Conservation (phyloP, 1,139 yeast species). For the Hyphopichia wangnamkhiaoensis region DNA sequence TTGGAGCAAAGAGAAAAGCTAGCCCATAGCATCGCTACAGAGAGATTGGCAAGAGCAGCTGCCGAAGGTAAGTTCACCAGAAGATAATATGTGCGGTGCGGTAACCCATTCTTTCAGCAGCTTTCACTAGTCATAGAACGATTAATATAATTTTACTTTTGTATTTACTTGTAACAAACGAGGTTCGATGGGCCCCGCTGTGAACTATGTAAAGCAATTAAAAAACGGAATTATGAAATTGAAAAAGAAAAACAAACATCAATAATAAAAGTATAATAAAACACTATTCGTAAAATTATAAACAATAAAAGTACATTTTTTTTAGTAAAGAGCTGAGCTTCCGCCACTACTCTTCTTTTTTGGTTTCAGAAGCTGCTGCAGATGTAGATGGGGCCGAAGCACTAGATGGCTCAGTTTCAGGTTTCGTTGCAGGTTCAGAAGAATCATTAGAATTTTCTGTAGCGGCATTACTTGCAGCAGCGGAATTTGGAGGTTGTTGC, state of each 20-base stretch:
- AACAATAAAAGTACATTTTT: background rate
- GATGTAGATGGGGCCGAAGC: background rate
- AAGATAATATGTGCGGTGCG: no score
- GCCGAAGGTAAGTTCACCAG: conserved; percentile 39
- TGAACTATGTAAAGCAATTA: background rate
- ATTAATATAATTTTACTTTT: no score
- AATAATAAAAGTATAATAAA: background rate
- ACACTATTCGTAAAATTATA: background rate
- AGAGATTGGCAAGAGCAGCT: conserved; percentile 49
- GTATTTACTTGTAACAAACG: no score
- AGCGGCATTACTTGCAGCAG: conserved; percentile 1
- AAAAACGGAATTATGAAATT: background rate
- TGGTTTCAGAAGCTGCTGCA: background rate
- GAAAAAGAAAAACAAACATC: background rate
- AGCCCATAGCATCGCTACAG: conserved; percentile 66
- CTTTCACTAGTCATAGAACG: background rate
- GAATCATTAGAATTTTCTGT: background rate
- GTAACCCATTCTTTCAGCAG: no score
- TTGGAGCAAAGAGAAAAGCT: conserved; percentile 62
- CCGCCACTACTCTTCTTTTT: background rate
- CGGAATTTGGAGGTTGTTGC: conserved; percentile 3
- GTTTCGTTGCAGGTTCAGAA: conserved; percentile 2
- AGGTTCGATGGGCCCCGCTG: no score
- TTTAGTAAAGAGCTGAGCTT: background rate
- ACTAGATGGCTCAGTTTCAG: background rate